Base-by-base conservation (phyloP, 2,329 filamentous ascomycete genomes). In the Penicillium sp. region DNA sequence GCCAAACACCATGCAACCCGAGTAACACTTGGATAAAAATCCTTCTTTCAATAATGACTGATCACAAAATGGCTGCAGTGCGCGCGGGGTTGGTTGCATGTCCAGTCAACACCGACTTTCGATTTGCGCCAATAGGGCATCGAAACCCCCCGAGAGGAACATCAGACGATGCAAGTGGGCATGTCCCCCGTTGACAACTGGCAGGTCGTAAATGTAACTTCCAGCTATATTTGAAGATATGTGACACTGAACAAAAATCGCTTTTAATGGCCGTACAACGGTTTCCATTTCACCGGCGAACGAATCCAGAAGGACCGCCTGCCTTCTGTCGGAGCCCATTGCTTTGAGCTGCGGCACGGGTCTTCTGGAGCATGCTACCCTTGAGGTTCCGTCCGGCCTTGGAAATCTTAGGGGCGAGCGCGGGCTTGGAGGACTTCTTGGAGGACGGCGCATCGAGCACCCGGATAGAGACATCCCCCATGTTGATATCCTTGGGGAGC, bases 401-500 rank as follows among this genome's bases (percentile, higher is more conserved):
- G 10, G 76, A 79, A 2, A 74, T 71, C 61, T 79, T 81, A 0
- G 81, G 81, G 7, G 77, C 64, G n/a, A 77, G 60, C 41, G 72
- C 66, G 19, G 77, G 64, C 36, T 76, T 71, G n/a, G 64, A 62
- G 40, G 75, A 76, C 60, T 73, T 73, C 46, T 65, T 65, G 25
- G 68, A 60, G 47, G 65, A 61, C 23, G 63, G 59, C 36, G 75
- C 69, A 34, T 75, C 75, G 40, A 83, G 65, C 8, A 84, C 79
- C 21, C 78, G 76, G 36, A 84, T 79, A 19, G 75, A 79, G 36
- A 81, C 70, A 47, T 76, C 75, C 2, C 81, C 80, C 55, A 76
- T 73, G 58, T 75, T 76, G 45, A 82, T 65, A 64, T 84, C 81
- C 69, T 81, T 83, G 16, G 77, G 72, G 11, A 75, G 70, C 63